Conservation (phyloP, 306 rosid genomes). For the Fragaria iinumae region DNA sequence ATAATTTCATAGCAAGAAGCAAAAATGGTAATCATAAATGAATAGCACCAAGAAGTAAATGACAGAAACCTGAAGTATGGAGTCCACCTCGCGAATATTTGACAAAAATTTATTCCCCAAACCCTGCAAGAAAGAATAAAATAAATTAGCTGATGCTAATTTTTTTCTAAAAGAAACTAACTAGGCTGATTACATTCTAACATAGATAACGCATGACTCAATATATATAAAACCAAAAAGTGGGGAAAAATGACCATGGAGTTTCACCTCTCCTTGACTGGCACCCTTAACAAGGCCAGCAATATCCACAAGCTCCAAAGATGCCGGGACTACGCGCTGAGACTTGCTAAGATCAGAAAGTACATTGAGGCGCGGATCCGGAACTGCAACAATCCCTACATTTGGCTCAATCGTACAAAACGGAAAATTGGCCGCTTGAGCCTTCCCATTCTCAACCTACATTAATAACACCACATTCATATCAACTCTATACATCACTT, state of each 20-base stretch:
- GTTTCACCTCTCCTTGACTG: constrained; percentile 89
- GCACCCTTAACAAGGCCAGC: constrained; percentile 99
- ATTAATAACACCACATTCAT: constrained; percentile 18
- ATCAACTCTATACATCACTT: constrained; percentile 3
- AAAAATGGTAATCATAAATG: constrained; percentile 14
- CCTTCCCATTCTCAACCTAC: constrained; percentile 98
- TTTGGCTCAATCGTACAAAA: constrained; percentile 99
- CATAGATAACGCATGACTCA: background rate
- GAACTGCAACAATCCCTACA: constrained; percentile 97
- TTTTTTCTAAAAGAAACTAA: background rate
- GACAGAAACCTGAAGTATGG: constrained; percentile 81
- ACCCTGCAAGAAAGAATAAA: constrained; percentile 60
- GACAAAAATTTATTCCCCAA: constrained; percentile 90
- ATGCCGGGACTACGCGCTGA: constrained; percentile 81
- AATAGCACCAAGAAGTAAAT: constrained; percentile 15
- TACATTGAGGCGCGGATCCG: constrained; percentile 79
- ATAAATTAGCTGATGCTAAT: constrained; percentile 15
- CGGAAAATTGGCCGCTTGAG: constrained; percentile 98
- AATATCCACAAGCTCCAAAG: constrained; percentile 92
- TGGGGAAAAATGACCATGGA: constrained; percentile 2
- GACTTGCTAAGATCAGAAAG: constrained; percentile 95
- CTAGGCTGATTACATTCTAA: background rate
- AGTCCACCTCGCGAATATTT: constrained; percentile 95
- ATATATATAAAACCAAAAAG: background rate
- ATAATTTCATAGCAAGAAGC: background rate